A percentile compares a stretch with the other conserved stretches of the same genome.
Conservation (phyloP, 2,329 filamentous ascomycete genomes). For the Nothopassalora personata region DNA sequence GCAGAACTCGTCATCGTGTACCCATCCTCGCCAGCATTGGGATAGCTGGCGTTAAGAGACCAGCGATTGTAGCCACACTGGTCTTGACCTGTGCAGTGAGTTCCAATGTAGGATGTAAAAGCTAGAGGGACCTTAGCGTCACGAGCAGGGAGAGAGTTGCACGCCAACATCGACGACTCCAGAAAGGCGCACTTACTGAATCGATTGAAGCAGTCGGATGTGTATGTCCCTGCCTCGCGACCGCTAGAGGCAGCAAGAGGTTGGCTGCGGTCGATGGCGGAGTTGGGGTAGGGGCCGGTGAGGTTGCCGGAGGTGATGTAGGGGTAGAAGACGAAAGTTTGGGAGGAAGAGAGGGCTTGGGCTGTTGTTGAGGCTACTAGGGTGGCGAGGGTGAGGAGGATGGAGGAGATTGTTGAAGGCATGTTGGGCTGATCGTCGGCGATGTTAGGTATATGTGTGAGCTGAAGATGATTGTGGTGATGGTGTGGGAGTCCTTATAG, state of each 20-base stretch:
- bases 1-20: conserved; percentile 1
- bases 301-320: conserved; percentile 6
- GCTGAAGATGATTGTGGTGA: neutral
- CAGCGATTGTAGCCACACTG: conserved; percentile 8
- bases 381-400: neutral
- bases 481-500: neutral
- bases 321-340: conserved; percentile 7
- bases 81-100: conserved; percentile 6
- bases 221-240: neutral
- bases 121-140: neutral
- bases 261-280: neutral
- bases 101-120: conserved; percentile 8
- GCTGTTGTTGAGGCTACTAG: neutral
- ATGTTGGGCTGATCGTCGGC: neutral
- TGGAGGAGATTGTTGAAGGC: neutral
- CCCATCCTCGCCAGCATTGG: conserved; percentile 2
- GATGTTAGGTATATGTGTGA: neutral
- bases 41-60: conserved; percentile 6
- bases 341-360: neutral
- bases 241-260: neutral
- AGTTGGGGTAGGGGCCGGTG: conserved; percentile 2
- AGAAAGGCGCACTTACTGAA: neutral
- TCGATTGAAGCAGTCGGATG: conserved; percentile 12
- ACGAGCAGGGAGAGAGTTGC: too few relatives aligned
- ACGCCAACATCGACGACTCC: too few relatives aligned